Conservation (phyloP, 2,329 filamentous ascomycete genomes). For the Calonectria multiphialidica region DNA sequence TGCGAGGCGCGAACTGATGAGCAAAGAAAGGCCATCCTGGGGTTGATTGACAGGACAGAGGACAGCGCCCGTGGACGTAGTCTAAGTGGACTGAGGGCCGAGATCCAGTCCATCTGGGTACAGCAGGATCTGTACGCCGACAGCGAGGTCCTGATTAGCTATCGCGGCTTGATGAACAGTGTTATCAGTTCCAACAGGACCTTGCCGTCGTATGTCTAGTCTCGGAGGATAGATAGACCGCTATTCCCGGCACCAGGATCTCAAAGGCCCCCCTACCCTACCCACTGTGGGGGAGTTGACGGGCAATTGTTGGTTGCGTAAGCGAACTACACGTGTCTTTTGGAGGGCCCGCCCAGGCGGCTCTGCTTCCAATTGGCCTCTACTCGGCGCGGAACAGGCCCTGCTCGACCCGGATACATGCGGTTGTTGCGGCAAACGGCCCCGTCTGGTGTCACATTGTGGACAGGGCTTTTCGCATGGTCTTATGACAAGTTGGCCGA, state of each 20-base stretch:
- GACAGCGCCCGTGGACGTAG: constrained; percentile 32
- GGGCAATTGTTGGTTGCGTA: not conserved
- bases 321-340: not conserved
- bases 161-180: constrained; percentile 41
- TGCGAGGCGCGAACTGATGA: constrained; percentile 51
- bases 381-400: not conserved
- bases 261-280: not conserved
- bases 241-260: not conserved
- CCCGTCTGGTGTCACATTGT: not conserved
- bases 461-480: not conserved
- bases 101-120: constrained; percentile 48
- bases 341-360: not conserved
- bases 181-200: constrained; percentile 28
- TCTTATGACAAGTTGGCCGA: constrained; percentile 3
- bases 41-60: constrained; percentile 46
- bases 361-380: not conserved
- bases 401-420: not conserved
- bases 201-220: constrained; percentile 24
- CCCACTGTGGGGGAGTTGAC: not conserved
- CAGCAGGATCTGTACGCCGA: constrained; percentile 50
- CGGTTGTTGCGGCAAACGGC: not conserved
- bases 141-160: constrained; percentile 44
- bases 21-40: constrained; percentile 45
- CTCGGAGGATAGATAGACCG: not conserved
- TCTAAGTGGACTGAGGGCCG: constrained; percentile 35